Evolutionary conservation across 2,329 filamentous ascomycete genomes (phyloP).

Genomic region (Fusarium globosum): DNA sequence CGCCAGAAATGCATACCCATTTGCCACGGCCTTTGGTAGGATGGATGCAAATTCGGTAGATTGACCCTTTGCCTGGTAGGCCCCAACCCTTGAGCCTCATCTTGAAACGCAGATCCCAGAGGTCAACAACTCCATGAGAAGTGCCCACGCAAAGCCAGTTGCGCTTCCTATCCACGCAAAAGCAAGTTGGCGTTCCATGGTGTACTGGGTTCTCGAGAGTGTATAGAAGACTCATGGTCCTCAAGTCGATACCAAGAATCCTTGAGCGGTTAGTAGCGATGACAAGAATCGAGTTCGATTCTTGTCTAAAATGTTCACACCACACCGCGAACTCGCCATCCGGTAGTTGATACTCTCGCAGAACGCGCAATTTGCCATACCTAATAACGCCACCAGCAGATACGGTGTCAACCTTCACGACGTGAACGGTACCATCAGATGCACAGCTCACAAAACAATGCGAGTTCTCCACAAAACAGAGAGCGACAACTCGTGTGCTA

Average conservation of each 20-base stretch:
- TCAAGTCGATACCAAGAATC: slow-evolving; percentile 85
- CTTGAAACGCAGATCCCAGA: slow-evolving; percentile 97
- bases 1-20: slow-evolving; percentile 90
- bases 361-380: slow-evolving; percentile 80
- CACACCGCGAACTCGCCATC: slow-evolving; percentile 83
- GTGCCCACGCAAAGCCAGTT: slow-evolving; percentile 95
- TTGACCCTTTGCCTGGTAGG: slow-evolving; percentile 80
- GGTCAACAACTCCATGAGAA: slow-evolving; percentile 88
- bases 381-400: slow-evolving; percentile 65
- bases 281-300: slow-evolving; percentile 83
- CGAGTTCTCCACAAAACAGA: slow-evolving; percentile 93
- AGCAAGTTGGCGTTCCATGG: slow-evolving; percentile 91
- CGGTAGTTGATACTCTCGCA: slow-evolving; percentile 84
- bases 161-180: slow-evolving; percentile 85
- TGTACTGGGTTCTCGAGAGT: slow-evolving; percentile 87
- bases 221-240: slow-evolving; percentile 86
- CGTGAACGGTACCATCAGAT: slow-evolving; percentile 88
- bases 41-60: slow-evolving; percentile 83
- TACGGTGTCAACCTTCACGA: slow-evolving; percentile 79
- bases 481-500: slow-evolving; percentile 78
- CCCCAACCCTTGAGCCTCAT: slow-evolving; percentile 90
- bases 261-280: slow-evolving; percentile 88
- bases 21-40: slow-evolving; percentile 81
- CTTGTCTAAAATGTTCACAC: slow-evolving; percentile 90
- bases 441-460: slow-evolving; percentile 94